These are phyloP conservation scores for Rostrohypoxylon terebratum DNA, from an alignment of 495 filamentous ascomycete genomes.

Conservation along the genomic window DNA sequence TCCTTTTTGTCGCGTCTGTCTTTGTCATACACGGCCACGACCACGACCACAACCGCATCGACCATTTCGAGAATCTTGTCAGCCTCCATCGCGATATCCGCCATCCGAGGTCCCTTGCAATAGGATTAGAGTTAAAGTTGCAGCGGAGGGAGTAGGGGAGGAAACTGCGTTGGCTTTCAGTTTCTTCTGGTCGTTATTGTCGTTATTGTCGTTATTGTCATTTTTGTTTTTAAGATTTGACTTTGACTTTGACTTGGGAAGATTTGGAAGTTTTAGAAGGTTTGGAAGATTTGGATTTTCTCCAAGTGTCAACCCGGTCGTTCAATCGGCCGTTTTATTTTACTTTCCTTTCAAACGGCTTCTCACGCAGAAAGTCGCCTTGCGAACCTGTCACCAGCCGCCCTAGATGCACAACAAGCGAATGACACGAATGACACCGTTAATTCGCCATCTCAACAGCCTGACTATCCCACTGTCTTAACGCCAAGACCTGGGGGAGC, in stretches of 20 bases:
- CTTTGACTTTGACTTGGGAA: too few species aligned
- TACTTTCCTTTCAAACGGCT: conserved; percentile 58
- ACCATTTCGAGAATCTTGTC: conserved; percentile 19
- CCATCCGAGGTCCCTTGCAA: conserved; percentile 12
- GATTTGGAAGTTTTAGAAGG: too few species aligned
- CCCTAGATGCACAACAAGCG: conserved; percentile 54
- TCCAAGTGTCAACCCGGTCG: conserved; percentile 49
- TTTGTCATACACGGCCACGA: conserved; percentile 32
- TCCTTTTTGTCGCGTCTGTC: conserved; percentile 34
- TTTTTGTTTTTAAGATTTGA: conserved; percentile 5
- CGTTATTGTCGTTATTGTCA: not conserved
- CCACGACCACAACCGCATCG: conserved; percentile 7
- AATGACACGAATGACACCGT: conserved; percentile 50
- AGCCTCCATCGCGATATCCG: conserved; percentile 25
- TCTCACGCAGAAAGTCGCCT: conserved; percentile 53
- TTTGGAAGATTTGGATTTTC: conserved; percentile 28
- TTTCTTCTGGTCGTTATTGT: not conserved
- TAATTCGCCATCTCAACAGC: conserved; percentile 53
- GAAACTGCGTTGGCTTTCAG: conserved; percentile 16
- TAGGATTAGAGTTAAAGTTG: conserved; percentile 34
- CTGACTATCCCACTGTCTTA: conserved; percentile 47
- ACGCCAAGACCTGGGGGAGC: not conserved
- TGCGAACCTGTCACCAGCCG: conserved; percentile 49
- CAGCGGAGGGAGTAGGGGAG: conserved; percentile 38
- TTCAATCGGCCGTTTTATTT: conserved; percentile 54